Evolutionary conservation across 805 yeast species (phyloP), one percentile per base, ranked within the genome.

Genomic region (Kazachstania kunashirensis): DNA sequence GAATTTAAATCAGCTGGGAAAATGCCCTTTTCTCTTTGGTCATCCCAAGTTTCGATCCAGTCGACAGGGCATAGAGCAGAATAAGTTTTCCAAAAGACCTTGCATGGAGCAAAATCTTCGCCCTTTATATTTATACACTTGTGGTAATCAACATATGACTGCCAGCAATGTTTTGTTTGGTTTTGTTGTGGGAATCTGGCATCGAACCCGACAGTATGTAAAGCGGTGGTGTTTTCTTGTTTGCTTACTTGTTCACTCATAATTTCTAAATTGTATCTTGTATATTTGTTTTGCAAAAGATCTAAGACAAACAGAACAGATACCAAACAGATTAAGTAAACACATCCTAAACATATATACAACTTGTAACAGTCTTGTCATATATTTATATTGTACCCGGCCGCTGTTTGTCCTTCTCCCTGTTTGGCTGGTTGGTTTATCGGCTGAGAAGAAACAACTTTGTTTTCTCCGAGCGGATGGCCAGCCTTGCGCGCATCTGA

Each of bases 131-230:
- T 82, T 62, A 92, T 77, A 73, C 98, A 92, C 67, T 86, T 88
- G 80, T 83, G 92, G 78, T 89, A 92, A 68, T 92, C 98, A 57
- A 92, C 85, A 71, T 89, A 92, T 53, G 89, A 75, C 71, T 89
- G 96, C 79, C 89, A 94, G 74, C 97, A 92, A 74, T 89, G 96
- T 71, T 82, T 86, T 57, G 96, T 84, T 70, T 89, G 98, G 78
- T 89, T 89, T 66, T 79, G 88, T 73, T 85, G 77, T 51, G 98
- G 97, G 78, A 88, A 88, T 66, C 96, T 80, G 57, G 94, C 81
- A 65, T 84, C 94, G 70, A 82, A 82, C 44, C 81, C 82, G 57
- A 76, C 79, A 40, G 81, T 77, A 53, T 67, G 73, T 50, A 75
- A 61, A 51, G 72, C 71, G 51, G 66, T 54, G 40, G 60, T 67